A percentile compares a stretch with the other conserved stretches of the same genome.
These are phyloP conservation scores for Neurospora sp. DNA, from an alignment of 2,329 filamentous ascomycete species.

Conservation along the genomic window DNA sequence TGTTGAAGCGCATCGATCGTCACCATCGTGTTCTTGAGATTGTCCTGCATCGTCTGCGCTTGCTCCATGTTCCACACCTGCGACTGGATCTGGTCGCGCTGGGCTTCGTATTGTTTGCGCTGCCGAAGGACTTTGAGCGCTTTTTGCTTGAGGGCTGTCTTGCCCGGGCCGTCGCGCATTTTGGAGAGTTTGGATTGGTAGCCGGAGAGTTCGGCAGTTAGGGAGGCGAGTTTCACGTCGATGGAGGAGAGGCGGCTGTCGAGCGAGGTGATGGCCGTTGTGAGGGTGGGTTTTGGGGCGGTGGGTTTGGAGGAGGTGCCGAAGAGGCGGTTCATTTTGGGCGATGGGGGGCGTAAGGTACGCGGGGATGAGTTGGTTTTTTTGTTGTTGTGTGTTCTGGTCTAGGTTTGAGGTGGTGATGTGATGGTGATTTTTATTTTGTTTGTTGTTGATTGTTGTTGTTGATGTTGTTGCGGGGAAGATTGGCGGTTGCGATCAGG, in stretches of 20 bases:
- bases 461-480: neutral
- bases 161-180: slow-evolving; percentile 93
- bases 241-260: slow-evolving; percentile 76
- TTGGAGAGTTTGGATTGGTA: slow-evolving; percentile 82
- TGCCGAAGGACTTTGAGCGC: slow-evolving; percentile 89
- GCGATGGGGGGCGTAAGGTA: neutral
- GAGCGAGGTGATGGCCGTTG: slow-evolving; percentile 72
- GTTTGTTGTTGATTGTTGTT: neutral
- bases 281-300: slow-evolving; percentile 75
- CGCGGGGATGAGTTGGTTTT: neutral
- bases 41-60: slow-evolving; percentile 96
- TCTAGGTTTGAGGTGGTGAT: too few species aligned
- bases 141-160: slow-evolving; percentile 85
- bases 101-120: slow-evolving; percentile 85
- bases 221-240: slow-evolving; percentile 87
- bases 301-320: slow-evolving; percentile 59
- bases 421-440: too few species aligned
- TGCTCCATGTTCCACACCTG: slow-evolving; percentile 99
- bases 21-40: slow-evolving; percentile 96
- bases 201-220: slow-evolving; percentile 80
- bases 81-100: slow-evolving; percentile 85
- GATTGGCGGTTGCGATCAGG: neutral
- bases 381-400: too few species aligned
- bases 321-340: slow-evolving; percentile 85
- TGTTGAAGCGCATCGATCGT: slow-evolving; percentile 97